A percentile compares a stretch with the other conserved stretches of the same genome.
Evolutionary conservation across 2,329 filamentous ascomycete genomes (phyloP).

Genomic region (Beauveria medogensis): DNA sequence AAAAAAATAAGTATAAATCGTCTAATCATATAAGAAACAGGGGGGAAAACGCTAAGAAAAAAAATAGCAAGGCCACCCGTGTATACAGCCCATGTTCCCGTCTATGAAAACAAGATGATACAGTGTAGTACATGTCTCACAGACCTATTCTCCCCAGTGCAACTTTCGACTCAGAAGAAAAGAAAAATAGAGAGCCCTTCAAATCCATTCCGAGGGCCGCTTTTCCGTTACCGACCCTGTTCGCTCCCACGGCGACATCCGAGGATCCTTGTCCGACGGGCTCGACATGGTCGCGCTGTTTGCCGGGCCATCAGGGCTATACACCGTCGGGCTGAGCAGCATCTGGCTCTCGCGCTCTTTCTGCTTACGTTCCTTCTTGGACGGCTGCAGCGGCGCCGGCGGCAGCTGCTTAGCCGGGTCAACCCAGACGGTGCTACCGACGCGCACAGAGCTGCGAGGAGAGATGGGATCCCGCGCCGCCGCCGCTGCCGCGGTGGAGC

Average conservation of each 20-base stretch:
- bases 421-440: constrained; percentile 4
- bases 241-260: neutral
- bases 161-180: neutral
- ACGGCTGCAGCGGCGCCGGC: neutral
- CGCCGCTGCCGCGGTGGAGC: neutral
- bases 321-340: constrained; percentile 45
- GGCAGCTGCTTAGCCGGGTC: constrained; percentile 7
- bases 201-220: constrained; percentile 24
- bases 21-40: neutral
- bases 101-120: constrained; percentile 1
- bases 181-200: neutral
- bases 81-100: neutral
- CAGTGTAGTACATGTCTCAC: neutral
- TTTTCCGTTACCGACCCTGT: constrained; percentile 12
- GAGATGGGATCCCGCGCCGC: neutral
- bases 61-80: neutral
- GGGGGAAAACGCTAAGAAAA: neutral
- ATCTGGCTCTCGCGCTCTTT: constrained; percentile 22
- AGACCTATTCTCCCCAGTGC: neutral
- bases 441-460: neutral
- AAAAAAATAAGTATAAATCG: neutral
- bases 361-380: constrained; percentile 10
- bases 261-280: constrained; percentile 2
- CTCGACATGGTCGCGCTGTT: constrained; percentile 8
- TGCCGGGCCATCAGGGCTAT: constrained; percentile 30